A percentile compares a stretch with the other conserved stretches of the same genome.
Conservation (phyloP, 2,329 filamentous ascomycete species). For the Ascochyta pisi region DNA sequence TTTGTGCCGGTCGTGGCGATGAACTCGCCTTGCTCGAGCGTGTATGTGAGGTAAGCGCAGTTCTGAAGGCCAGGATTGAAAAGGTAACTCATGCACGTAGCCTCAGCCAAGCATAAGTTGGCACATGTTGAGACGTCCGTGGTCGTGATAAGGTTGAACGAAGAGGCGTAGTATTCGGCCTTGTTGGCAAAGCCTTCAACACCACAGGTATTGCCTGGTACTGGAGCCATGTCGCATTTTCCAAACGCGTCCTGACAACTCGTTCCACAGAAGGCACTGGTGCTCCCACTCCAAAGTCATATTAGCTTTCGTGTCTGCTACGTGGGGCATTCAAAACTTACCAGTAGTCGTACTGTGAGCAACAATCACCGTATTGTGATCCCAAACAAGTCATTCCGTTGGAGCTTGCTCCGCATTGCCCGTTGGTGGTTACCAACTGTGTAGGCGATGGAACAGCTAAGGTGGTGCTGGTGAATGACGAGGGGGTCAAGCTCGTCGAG, state of each 20-base stretch:
- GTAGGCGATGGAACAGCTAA: constrained; percentile 6
- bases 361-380: constrained; percentile 14
- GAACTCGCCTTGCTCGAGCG: constrained; percentile 14
- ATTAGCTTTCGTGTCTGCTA: background rate
- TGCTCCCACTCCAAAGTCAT: constrained; percentile 2
- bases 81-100: constrained; percentile 21
- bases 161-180: constrained; percentile 23
- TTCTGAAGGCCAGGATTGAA: constrained; percentile 16
- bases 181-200: constrained; percentile 23
- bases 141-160: constrained; percentile 21
- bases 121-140: constrained; percentile 20
- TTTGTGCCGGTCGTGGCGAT: constrained; percentile 10
- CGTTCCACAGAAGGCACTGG: constrained; percentile 29
- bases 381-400: constrained; percentile 11
- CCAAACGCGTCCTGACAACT: constrained; percentile 30
- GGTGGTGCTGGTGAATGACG: constrained; percentile 10
- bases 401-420: constrained; percentile 7
- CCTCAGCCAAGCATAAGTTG: constrained; percentile 18
- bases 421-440: constrained; percentile 3
- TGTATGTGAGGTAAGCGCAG: constrained; percentile 12
- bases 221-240: constrained; percentile 11
- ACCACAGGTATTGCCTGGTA: constrained; percentile 13
- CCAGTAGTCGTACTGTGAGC: constrained; percentile 18
- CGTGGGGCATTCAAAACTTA: background rate
- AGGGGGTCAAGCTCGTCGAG: constrained; percentile 6